phyloP scores from a whole-genome alignment of 1,139 yeast genomes.

The Spathaspora sp. region DNA sequence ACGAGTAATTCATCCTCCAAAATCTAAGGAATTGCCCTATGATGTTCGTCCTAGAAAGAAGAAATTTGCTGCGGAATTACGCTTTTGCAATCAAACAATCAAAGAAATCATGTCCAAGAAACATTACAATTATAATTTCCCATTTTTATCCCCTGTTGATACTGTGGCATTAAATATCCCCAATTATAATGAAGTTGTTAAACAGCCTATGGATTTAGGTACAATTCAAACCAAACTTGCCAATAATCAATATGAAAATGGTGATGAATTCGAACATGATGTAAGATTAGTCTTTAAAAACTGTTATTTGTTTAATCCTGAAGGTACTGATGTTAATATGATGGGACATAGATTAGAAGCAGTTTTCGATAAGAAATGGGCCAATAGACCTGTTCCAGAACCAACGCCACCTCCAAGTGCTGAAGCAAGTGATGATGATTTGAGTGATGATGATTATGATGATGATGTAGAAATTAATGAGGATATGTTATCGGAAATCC shows the following conservation, averaged over 20 bases:
- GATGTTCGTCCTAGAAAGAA: conserved; percentile 89
- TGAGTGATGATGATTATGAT: conserved; percentile 51
- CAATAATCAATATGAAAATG: conserved; percentile 85
- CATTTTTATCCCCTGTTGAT: conserved; percentile 92
- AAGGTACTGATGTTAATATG: conserved; percentile 90
- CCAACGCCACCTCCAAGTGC: conserved; percentile 47
- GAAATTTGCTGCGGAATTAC: conserved; percentile 85
- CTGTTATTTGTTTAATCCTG: conserved; percentile 92
- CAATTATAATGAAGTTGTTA: conserved; percentile 78
- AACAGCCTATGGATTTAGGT: conserved; percentile 93
- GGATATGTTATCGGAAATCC: conserved; percentile 65
- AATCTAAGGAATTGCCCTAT: conserved; percentile 89
- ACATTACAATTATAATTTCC: conserved; percentile 81
- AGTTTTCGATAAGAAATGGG: conserved; percentile 86
- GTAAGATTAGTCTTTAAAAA: conserved; percentile 80
- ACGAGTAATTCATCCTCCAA: conserved; percentile 95
- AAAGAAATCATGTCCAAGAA: conserved; percentile 83
- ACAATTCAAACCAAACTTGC: conserved; percentile 78
- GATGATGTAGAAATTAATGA: conserved; percentile 76
- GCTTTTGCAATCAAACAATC: conserved; percentile 79
- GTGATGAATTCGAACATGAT: conserved; percentile 84
- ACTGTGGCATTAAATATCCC: conserved; percentile 94
- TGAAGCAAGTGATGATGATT: conserved; percentile 34
- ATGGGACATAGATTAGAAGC: conserved; percentile 93
- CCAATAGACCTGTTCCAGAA: conserved; percentile 79